Conservation (phyloP, 1,284 basidiomycete species). For the Ustilago lituana region DNA sequence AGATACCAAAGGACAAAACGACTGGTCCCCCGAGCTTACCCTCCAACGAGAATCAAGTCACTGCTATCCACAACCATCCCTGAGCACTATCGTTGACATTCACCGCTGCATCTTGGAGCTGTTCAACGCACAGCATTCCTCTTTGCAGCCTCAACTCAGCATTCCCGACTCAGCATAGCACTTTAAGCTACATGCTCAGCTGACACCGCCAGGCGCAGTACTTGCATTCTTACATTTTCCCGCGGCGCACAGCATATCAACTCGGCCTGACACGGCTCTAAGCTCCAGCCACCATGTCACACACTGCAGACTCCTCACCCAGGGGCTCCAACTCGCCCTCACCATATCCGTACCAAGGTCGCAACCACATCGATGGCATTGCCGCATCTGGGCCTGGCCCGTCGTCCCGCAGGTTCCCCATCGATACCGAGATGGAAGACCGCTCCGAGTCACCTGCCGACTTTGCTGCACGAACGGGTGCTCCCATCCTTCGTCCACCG, state of each 20-base stretch:
- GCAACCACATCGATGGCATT: constrained; percentile 2
- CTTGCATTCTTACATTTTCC: too few species aligned
- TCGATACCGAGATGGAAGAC: constrained; percentile 40
- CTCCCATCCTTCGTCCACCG: constrained; percentile 49
- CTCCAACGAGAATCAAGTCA: too few species aligned
- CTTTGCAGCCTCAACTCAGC: too few species aligned
- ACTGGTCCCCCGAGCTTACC: too few species aligned
- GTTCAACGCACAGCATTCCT: too few species aligned
- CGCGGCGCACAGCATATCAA: neutral
- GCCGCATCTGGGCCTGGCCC: constrained; percentile 12
- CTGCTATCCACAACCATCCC: too few species aligned
- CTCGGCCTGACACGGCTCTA: neutral
- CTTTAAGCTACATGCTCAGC: too few species aligned
- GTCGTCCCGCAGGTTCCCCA: constrained; percentile 19
- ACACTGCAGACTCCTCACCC: constrained; percentile 42
- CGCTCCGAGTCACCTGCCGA: constrained; percentile 36
- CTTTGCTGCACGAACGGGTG: constrained; percentile 12
- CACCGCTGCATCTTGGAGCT: too few species aligned
- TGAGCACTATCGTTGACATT: too few species aligned
- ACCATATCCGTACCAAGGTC: constrained; percentile 27
- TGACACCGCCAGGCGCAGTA: too few species aligned
- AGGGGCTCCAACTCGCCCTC: constrained; percentile 52
- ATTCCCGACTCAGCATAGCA: too few species aligned
- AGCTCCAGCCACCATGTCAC: constrained; percentile 22
- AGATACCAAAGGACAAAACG: too few species aligned